Evolutionary conservation across 148 eudicot species (phyloP).

Genomic region (Fagopyrum esculentum): DNA sequence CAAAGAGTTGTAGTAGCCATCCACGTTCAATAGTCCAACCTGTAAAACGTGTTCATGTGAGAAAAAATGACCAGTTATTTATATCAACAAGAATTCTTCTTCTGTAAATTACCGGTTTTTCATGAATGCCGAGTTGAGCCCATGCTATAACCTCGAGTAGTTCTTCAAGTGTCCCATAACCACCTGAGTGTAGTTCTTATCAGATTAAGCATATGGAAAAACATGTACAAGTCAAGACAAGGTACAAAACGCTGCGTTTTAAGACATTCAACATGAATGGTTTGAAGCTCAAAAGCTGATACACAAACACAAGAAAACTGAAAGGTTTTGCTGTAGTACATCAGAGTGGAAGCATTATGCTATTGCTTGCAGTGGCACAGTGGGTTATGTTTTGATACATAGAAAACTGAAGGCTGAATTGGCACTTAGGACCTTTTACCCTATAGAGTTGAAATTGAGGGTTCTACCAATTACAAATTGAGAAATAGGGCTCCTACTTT

Average conservation of each 20-base stretch:
- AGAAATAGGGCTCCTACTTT: no score
- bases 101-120: conserved; percentile 61
- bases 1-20: conserved; percentile 85
- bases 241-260: neutral
- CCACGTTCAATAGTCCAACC: conserved; percentile 96
- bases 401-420: no score
- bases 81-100: neutral
- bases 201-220: neutral
- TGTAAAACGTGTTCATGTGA: conserved; percentile 16
- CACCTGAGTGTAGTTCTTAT: conserved; percentile 40
- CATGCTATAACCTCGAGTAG: conserved; percentile 93
- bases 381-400: neutral
- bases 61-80: neutral
- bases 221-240: neutral
- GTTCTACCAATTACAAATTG: no score
- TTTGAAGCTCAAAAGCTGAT: neutral
- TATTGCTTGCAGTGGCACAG: neutral
- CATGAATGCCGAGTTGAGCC: conserved; percentile 99
- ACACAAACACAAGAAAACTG: neutral
- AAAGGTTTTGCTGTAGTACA: neutral
- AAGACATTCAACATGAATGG: neutral
- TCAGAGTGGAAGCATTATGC: neutral
- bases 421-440: no score
- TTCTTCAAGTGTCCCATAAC: conserved; percentile 97
- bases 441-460: no score